Evolutionary conservation across 106 monocot species (phyloP).

Genomic region (Vanilla planifolia): DNA sequence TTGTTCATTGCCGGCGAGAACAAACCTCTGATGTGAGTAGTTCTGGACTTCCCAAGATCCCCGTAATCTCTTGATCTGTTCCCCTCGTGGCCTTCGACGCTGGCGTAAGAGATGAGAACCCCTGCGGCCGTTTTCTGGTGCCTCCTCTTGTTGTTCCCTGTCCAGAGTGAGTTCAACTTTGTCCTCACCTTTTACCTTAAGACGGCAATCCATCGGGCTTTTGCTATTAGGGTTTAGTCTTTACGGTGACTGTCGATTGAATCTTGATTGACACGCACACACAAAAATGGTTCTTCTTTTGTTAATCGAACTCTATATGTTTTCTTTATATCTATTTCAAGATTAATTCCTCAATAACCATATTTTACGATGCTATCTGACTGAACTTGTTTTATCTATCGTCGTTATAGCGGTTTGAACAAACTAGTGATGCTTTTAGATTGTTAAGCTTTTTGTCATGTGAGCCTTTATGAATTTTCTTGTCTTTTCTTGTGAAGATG

Average conservation of each 20-base stretch:
- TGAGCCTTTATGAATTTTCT: no score
- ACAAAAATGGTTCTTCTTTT: neutral
- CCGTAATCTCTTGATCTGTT: neutral
- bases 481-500: no score
- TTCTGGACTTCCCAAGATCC: neutral
- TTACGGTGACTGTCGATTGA: neutral
- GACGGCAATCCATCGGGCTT: neutral
- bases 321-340: no score
- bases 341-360: no score
- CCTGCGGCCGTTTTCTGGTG: neutral
- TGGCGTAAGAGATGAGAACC: neutral
- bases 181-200: neutral
- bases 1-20: neutral
- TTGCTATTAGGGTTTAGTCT: neutral
- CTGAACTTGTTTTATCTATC: no score
- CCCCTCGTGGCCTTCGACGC: neutral
- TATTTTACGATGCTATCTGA: no score
- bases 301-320: no score
- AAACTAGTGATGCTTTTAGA: no score
- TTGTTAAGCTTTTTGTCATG: no score
- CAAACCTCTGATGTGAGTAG: neutral
- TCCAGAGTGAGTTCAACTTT: slow-evolving; percentile 1
- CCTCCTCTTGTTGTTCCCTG: neutral
- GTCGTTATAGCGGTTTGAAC: no score
- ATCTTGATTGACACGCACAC: neutral